Percentiles rank a stretch among this genome's conserved stretches.
Conservation (phyloP, 1,284 basidiomycete genomes). For the Puccinia coronata region DNA sequence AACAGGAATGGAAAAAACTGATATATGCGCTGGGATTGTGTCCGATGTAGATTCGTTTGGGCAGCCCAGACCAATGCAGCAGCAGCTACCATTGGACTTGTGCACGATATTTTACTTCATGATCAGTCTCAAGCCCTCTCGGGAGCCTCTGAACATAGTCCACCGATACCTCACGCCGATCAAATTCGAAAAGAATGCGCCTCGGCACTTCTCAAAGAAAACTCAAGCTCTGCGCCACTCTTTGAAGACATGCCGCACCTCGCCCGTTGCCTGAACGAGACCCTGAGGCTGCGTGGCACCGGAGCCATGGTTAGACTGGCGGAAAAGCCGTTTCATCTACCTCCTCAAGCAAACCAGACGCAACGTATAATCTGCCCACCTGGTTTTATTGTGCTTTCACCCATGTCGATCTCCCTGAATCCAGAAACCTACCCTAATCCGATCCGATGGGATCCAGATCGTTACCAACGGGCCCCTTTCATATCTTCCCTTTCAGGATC, state of each 20-base stretch:
- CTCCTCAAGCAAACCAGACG: background rate
- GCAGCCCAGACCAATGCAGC: constrained; percentile 48
- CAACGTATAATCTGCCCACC: constrained; percentile 33
- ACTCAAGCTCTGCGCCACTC: background rate
- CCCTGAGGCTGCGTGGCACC: constrained; percentile 42
- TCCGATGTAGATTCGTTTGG: constrained; percentile 48
- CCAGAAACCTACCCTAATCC: constrained; percentile 28
- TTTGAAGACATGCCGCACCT: constrained; percentile 36
- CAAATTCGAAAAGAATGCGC: constrained; percentile 23
- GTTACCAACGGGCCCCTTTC: constrained; percentile 30
- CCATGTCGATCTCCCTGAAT: constrained; percentile 37
- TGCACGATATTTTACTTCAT: constrained; percentile 42
- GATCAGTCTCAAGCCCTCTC: constrained; percentile 12
- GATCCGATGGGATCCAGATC: constrained; percentile 39
- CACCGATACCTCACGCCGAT: constrained; percentile 4
- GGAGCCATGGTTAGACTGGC: constrained; percentile 44
- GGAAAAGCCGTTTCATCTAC: constrained; percentile 27
- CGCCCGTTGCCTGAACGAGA: constrained; percentile 42
- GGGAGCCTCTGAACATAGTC: background rate
- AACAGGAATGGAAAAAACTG: background rate
- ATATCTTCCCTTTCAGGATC: background rate
- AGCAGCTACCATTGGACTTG: constrained; percentile 42
- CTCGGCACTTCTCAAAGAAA: background rate
- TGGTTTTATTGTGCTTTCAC: constrained; percentile 44
- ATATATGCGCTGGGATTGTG: background rate